A percentile compares a stretch with the other conserved stretches of the same genome.
Evolutionary conservation across 495 filamentous ascomycete genomes (phyloP).

Genomic region (Entonaema liquescens): DNA sequence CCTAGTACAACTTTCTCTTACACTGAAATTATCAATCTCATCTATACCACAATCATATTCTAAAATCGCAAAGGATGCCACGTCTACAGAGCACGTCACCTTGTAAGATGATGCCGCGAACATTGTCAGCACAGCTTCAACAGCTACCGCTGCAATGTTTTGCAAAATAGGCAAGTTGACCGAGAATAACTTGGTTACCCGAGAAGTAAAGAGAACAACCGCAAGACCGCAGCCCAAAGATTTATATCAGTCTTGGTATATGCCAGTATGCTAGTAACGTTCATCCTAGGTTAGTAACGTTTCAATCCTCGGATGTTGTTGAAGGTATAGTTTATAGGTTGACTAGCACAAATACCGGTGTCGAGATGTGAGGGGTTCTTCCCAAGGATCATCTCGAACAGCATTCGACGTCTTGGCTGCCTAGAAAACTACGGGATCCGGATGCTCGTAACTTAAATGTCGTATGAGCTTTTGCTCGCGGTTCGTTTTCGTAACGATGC

Average conservation of each 20-base stretch:
- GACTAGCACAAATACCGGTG: not conserved
- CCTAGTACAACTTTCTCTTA: not conserved
- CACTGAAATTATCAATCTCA: not conserved
- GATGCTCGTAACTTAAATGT: not conserved
- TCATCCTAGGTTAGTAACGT: conserved; percentile 2
- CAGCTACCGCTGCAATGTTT: not conserved
- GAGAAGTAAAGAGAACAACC: not conserved
- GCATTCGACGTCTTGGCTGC: not conserved
- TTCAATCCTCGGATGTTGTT: not conserved
- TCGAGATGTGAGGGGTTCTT: not conserved
- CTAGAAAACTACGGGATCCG: not conserved
- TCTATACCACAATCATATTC: not conserved
- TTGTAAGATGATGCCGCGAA: not conserved
- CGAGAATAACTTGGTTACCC: not conserved
- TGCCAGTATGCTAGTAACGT: not conserved
- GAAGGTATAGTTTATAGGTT: not conserved
- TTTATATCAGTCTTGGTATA: conserved; percentile 3
- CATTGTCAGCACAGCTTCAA: not conserved
- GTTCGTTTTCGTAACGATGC: not conserved
- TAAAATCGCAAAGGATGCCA: not conserved
- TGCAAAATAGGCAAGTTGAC: not conserved
- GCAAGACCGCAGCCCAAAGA: not conserved
- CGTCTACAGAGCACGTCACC: not conserved
- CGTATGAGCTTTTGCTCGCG: not conserved
- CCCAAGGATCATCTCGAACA: not conserved